A percentile compares a stretch with the other conserved stretches of the same genome.
Evolutionary conservation across 192 early-diverging fungal genomes (phyloP).

Genomic region (Mortierella alpina): DNA sequence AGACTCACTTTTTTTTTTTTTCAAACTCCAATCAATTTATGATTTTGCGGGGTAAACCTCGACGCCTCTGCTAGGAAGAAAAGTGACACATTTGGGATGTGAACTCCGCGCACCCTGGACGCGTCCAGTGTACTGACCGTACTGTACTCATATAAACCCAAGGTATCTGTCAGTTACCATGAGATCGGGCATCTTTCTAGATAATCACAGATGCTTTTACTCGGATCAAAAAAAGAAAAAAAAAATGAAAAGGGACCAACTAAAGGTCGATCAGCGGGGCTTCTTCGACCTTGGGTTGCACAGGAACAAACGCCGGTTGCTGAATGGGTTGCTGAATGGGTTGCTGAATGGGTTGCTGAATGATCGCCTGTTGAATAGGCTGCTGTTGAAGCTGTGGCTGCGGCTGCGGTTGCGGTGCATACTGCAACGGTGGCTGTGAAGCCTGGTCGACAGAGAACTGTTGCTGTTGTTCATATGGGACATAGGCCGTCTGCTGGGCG

Average conservation of each 20-base stretch:
- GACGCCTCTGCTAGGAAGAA: no score
- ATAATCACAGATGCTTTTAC: background rate
- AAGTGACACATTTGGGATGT: no score
- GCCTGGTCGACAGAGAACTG: background rate
- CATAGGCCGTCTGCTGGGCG: slow-evolving; percentile 10
- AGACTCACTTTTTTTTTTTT: no score
- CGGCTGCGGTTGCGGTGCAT: slow-evolving; percentile 7
- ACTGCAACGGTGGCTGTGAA: background rate
- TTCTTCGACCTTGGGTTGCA: slow-evolving; percentile 30
- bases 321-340: background rate
- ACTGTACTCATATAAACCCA: no score
- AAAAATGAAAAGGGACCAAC: background rate
- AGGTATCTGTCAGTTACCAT: no score
- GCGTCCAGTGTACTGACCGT: no score
- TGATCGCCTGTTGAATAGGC: slow-evolving; percentile 1
- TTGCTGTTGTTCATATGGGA: slow-evolving; percentile 10
- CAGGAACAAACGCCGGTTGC: slow-evolving; percentile 6
- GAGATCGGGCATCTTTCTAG: no score
- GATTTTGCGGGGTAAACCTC: no score
- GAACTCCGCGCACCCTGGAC: no score
- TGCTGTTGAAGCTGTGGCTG: slow-evolving; percentile 6
- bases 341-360: slow-evolving; percentile 8
- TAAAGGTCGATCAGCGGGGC: slow-evolving; percentile 40
- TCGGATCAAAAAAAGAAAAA: slow-evolving; percentile 16
- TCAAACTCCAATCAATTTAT: no score